Conservation (phyloP, 2,329 filamentous ascomycete species). For the Gaeumannomyces sp. region DNA sequence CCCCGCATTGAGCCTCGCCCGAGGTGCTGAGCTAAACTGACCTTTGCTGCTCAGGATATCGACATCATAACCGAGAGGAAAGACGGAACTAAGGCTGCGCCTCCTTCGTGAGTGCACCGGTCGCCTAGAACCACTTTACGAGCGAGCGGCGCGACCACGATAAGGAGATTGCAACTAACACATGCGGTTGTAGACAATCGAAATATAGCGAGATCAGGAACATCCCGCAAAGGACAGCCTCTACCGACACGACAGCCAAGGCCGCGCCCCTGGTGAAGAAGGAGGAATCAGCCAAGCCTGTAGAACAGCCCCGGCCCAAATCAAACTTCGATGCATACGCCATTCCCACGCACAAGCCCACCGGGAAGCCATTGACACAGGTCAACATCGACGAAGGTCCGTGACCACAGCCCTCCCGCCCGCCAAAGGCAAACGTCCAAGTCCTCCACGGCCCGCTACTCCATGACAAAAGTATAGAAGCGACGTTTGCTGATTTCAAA, state of each 20-base stretch:
- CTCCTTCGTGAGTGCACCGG: slow-evolving; percentile 44
- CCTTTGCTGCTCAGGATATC: slow-evolving; percentile 44
- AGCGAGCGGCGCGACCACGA: background rate
- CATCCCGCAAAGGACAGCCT: slow-evolving; percentile 53
- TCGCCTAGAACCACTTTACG: background rate
- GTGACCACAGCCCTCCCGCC: slow-evolving; percentile 10
- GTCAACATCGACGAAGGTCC: slow-evolving; percentile 65
- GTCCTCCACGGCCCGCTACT: background rate
- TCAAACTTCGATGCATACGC: slow-evolving; percentile 82
- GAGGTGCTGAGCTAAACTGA: background rate
- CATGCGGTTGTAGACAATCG: slow-evolving; percentile 38
- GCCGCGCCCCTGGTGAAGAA: slow-evolving; percentile 40
- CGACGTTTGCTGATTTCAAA: too few relatives aligned
- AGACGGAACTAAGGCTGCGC: slow-evolving; percentile 55
- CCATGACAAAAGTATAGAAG: too few relatives aligned
- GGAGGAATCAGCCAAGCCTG: slow-evolving; percentile 27
- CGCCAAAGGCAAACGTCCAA: background rate
- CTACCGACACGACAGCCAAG: slow-evolving; percentile 44
- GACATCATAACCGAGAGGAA: slow-evolving; percentile 64
- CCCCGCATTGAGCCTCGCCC: background rate
- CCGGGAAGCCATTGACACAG: slow-evolving; percentile 75
- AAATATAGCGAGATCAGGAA: slow-evolving; percentile 61
- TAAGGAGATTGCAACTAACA: background rate
- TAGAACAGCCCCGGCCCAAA: slow-evolving; percentile 53
- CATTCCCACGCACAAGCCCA: slow-evolving; percentile 70